A percentile compares a stretch with the other conserved stretches of the same genome.
These are phyloP conservation scores for Populus trichocarpa DNA, from an alignment of 441 rosid genomes.

Conservation along the genomic window DNA sequence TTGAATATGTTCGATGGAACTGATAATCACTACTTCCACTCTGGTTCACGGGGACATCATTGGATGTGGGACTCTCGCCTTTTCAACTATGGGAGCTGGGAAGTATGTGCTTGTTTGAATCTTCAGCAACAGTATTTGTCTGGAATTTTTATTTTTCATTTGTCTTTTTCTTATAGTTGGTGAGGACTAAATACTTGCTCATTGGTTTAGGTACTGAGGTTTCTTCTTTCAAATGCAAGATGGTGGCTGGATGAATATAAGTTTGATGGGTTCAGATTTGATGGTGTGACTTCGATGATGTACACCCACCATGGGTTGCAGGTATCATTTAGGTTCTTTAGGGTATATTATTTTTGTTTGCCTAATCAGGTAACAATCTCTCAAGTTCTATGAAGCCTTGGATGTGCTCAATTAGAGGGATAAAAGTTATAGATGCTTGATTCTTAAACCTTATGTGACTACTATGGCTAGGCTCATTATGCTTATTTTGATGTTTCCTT, in stretches of 20 bases:
- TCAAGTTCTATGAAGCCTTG: background rate
- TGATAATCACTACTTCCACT: conserved; percentile 90
- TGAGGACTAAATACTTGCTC: conserved; percentile 12
- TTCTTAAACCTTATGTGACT: background rate
- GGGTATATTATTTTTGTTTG: conserved; percentile 7
- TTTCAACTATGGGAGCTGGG: conserved; percentile 98
- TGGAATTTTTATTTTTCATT: background rate
- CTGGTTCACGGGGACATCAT: conserved; percentile 83
- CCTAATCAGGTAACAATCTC: background rate
- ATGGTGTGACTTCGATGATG: conserved; percentile 99
- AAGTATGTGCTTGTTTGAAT: conserved; percentile 47
- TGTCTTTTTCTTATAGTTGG: conserved; percentile 5
- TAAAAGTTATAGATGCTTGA: background rate
- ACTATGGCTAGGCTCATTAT: background rate
- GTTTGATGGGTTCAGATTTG: conserved; percentile 98
- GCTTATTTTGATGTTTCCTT: background rate
- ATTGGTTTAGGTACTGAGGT: conserved; percentile 71
- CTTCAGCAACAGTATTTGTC: background rate
- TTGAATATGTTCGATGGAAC: conserved; percentile 98
- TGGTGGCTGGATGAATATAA: conserved; percentile 99
- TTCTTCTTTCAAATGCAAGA: conserved; percentile 93
- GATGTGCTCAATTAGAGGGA: background rate
- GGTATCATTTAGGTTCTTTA: conserved; percentile 34
- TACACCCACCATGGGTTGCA: conserved; percentile 93
- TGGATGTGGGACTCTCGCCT: conserved; percentile 99